These are phyloP conservation scores for Boletus rex-veris DNA, from an alignment of 768 basidiomycete genomes.

Conservation along the genomic window DNA sequence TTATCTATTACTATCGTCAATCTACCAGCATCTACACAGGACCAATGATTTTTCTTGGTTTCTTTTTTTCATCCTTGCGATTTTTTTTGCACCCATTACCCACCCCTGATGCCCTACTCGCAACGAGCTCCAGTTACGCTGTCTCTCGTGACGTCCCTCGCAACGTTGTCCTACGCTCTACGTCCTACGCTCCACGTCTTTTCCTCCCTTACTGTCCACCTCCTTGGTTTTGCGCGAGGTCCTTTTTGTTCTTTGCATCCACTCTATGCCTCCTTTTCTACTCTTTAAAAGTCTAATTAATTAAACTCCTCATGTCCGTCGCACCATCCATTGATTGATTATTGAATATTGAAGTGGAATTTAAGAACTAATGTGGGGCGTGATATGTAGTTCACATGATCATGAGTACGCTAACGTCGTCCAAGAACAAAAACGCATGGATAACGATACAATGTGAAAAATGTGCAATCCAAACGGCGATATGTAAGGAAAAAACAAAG, in stretches of 20 bases:
- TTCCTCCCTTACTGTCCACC: neutral
- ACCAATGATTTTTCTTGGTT: neutral
- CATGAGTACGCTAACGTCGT: too few relatives aligned
- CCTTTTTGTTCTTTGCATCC: neutral
- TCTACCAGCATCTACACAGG: constrained; percentile 13
- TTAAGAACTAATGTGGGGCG: neutral
- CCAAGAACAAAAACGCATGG: neutral
- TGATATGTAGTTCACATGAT: too few relatives aligned
- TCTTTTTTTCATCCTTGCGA: neutral
- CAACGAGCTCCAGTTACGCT: constrained; percentile 22
- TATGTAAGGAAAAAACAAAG: too few relatives aligned
- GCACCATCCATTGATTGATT: neutral
- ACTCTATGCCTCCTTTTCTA: neutral
- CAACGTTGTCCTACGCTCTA: constrained; percentile 11
- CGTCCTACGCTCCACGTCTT: neutral
- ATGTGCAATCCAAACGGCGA: too few relatives aligned
- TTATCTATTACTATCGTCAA: constrained; percentile 36
- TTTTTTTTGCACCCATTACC: neutral
- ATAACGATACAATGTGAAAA: constrained; percentile 20
- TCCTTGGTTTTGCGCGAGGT: neutral
- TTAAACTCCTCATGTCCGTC: constrained; percentile 12
- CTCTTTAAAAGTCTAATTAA: constrained; percentile 13
- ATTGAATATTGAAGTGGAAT: neutral
- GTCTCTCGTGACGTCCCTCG: constrained; percentile 14
- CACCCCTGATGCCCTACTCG: constrained; percentile 8